Conservation (phyloP, 768 basidiomycete genomes). For the Leccinum disarticulatum region DNA sequence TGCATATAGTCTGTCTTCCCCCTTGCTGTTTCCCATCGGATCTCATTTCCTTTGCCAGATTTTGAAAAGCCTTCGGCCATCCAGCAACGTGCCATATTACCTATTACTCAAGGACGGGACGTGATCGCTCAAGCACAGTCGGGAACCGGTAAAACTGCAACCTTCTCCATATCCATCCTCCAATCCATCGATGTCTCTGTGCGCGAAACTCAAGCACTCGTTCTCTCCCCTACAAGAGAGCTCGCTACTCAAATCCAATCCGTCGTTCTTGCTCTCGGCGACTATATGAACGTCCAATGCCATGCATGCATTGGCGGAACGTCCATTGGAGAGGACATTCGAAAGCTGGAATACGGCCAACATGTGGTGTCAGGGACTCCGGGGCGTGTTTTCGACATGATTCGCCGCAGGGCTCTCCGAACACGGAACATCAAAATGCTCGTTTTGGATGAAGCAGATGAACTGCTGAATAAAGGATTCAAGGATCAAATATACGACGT, state of each 20-base stretch:
- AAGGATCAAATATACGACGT: constrained; percentile 99
- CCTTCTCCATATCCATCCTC: constrained; percentile 96
- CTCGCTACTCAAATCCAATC: constrained; percentile 99
- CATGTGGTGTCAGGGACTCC: constrained; percentile 98
- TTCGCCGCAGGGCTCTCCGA: constrained; percentile 86
- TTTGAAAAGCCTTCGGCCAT: constrained; percentile 99
- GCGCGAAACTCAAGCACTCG: constrained; percentile 93
- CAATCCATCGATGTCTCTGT: constrained; percentile 96
- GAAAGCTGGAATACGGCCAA: constrained; percentile 95
- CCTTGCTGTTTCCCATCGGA: not conserved
- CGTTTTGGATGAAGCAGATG: constrained; percentile 92
- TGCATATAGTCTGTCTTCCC: constrained; percentile 78
- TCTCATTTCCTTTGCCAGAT: constrained; percentile 42
- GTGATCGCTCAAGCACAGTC: constrained; percentile 99
- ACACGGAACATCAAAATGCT: constrained; percentile 99
- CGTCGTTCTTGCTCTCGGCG: constrained; percentile 91
- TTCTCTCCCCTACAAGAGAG: constrained; percentile 97
- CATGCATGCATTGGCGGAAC: constrained; percentile 98
- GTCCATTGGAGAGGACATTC: constrained; percentile 95
- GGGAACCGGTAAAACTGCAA: constrained; percentile 99
- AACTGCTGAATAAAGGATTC: constrained; percentile 96
- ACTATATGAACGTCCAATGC: constrained; percentile 99
- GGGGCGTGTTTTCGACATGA: constrained; percentile 99
- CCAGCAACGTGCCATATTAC: constrained; percentile 96
- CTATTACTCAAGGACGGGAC: constrained; percentile 93